phyloP scores from a whole-genome alignment of 164 flowering plant genomes.

The Akebia trifoliata region DNA sequence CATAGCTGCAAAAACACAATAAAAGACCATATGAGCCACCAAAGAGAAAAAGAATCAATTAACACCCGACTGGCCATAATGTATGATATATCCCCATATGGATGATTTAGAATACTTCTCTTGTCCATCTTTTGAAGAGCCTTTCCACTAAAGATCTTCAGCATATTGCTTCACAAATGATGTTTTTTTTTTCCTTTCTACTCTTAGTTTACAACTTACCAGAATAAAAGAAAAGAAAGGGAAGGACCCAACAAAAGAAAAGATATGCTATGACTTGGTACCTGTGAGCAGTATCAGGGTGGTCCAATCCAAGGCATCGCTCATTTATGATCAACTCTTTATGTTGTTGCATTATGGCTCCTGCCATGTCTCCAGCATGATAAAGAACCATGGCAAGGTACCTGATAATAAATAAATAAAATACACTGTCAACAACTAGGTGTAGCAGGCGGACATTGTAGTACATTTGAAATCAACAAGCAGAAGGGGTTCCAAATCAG shows the following conservation, averaged over 20 bases:
- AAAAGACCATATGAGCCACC: slow-evolving; percentile 12
- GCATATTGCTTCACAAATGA: too few species aligned
- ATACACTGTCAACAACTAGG: neutral
- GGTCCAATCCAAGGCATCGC: slow-evolving; percentile 93
- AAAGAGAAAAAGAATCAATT: slow-evolving; percentile 11
- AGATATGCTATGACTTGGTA: slow-evolving; percentile 5
- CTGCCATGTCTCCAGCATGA: slow-evolving; percentile 99
- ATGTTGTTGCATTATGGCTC: slow-evolving; percentile 97
- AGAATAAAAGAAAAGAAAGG: neutral
- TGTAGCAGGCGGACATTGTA: too few species aligned
- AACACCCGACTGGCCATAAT: neutral
- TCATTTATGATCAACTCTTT: slow-evolving; percentile 97
- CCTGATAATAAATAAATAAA: slow-evolving; percentile 34
- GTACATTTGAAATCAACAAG: too few species aligned
- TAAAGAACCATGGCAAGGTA: slow-evolving; percentile 98
- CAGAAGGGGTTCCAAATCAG: too few species aligned
- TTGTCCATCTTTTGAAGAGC: too few species aligned
- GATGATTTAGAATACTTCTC: too few species aligned
- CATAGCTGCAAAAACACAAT: slow-evolving; percentile 59
- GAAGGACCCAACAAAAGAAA: neutral
- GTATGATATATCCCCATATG: neutral
- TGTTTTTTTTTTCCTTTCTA: too few species aligned
- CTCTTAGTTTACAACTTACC: too few species aligned
- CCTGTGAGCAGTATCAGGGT: slow-evolving; percentile 99
- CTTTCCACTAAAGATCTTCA: too few species aligned